Evolutionary conservation across 192 early-diverging fungal species (phyloP).

Genomic region (Gaertneriomyces semiglobifer): DNA sequence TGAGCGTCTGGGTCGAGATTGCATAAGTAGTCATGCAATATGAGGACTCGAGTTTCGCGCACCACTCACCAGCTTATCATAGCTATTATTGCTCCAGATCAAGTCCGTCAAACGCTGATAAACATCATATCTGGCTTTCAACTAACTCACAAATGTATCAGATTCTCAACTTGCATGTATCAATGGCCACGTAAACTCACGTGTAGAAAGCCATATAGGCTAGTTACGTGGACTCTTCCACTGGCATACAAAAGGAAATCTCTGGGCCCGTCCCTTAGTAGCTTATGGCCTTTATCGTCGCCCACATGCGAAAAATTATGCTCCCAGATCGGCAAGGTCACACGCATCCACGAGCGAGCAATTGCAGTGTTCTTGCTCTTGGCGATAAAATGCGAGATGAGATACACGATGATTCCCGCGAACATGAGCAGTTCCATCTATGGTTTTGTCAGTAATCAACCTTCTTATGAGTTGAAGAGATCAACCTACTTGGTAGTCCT

Average conservation of each 20-base stretch:
- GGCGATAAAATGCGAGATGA: slow-evolving; percentile 9
- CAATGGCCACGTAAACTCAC: slow-evolving; percentile 13
- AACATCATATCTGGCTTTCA: slow-evolving; percentile 55
- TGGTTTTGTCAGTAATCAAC: not conserved
- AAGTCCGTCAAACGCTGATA: slow-evolving; percentile 46
- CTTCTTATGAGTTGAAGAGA: too few species aligned
- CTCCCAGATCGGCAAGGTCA: slow-evolving; percentile 35
- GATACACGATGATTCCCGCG: slow-evolving; percentile 4
- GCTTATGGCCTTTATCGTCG: slow-evolving; percentile 46
- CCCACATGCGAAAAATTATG: slow-evolving; percentile 72
- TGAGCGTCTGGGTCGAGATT: slow-evolving; percentile 46
- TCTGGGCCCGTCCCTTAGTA: slow-evolving; percentile 67
- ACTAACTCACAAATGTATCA: slow-evolving; percentile 22
- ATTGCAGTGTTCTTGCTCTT: slow-evolving; percentile 28
- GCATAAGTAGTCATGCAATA: not conserved
- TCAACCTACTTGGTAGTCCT: too few species aligned
- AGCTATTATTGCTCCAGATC: slow-evolving; percentile 16
- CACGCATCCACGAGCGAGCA: slow-evolving; percentile 39
- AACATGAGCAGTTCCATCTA: slow-evolving; percentile 11
- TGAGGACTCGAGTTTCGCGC: not conserved
- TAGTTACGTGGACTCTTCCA: slow-evolving; percentile 67
- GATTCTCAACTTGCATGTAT: not conserved
- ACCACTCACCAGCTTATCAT: not conserved
- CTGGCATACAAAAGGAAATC: slow-evolving; percentile 76
- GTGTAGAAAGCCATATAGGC: slow-evolving; percentile 62